Evolutionary conservation across 768 basidiomycete genomes (phyloP).

Genomic region (Suillus alpinus): DNA sequence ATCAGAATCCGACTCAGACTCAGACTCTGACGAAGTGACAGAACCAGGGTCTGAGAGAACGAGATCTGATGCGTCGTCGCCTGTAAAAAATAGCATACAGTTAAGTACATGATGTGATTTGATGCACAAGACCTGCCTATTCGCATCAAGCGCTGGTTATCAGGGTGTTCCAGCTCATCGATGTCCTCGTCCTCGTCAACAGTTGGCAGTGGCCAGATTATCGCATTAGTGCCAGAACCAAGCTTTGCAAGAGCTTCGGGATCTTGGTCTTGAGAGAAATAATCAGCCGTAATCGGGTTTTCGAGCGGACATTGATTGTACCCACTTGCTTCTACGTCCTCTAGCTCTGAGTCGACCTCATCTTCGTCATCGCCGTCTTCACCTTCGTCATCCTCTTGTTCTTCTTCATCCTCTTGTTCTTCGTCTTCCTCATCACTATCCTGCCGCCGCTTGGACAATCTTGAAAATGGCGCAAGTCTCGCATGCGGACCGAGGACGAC

Average conservation of each 20-base stretch:
- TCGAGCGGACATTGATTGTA: constrained; percentile 3
- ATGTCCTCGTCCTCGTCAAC: constrained; percentile 62
- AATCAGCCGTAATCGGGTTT: background rate
- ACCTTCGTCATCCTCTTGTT: constrained; percentile 16
- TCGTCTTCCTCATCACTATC: constrained; percentile 28
- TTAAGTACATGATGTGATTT: background rate
- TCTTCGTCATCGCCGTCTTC: constrained; percentile 30
- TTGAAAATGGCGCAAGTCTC: constrained; percentile 62
- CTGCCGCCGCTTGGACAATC: constrained; percentile 58
- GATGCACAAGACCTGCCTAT: constrained; percentile 46
- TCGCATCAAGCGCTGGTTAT: constrained; percentile 73
- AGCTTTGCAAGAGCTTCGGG: constrained; percentile 42
- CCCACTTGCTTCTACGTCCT: constrained; percentile 67
- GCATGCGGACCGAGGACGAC: constrained; percentile 79
- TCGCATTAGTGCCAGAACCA: constrained; percentile 72
- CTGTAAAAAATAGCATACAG: constrained; percentile 21
- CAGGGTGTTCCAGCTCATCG: constrained; percentile 58
- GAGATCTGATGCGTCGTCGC: constrained; percentile 63
- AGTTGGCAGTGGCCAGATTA: constrained; percentile 73
- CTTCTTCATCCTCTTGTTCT: constrained; percentile 26
- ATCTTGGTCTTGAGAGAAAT: constrained; percentile 43
- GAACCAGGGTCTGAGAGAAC: constrained; percentile 60
- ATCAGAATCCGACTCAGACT: constrained; percentile 38
- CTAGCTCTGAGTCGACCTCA: constrained; percentile 56
- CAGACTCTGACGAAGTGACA: constrained; percentile 49